Evolutionary conservation across 192 early-diverging fungal genomes (phyloP), one percentile per base, ranked within the genome.

Genomic region (Chytriomyces confervae): DNA sequence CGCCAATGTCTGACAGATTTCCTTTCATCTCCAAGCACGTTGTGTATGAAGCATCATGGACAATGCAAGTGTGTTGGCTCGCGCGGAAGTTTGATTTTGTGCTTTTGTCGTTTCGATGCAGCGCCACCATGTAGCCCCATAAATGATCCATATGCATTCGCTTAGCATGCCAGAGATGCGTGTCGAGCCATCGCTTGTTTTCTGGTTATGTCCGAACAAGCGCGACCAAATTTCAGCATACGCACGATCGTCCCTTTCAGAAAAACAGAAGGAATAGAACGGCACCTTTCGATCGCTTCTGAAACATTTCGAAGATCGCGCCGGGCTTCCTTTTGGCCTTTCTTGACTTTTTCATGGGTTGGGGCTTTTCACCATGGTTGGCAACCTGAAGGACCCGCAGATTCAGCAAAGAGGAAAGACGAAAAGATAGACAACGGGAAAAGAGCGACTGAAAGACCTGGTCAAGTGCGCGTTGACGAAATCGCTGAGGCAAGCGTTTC

Each of bases 91-190:
- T 86, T 2, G 93, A 90, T 29, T 91, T 87, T 23, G 89, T 87
- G 75, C 91, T 92, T 80, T 97, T 95, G 64, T 94, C 94, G 81
- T 94, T 96, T 18, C 95, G 93, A 66, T 92, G 89, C 45, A 92
- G 87, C 13, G 95, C 91, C 92, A 92, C 62, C 48, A 89, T 87
- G 75, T 89, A 91, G 0, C 95, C 94, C 96, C 96, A 97, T 18
- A 86, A 76, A 67, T 94, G 87, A 48, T 69, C 80, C 96, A 99
- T 99, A 64, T 94, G 92, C 94, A 98, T 96, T 72, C 98, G 88
- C 81, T 99, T 99, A 11, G 95, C 92, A 79, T 99, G 96, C 98
- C 98, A 99, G 29, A 97, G 89, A 84, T 99, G 96, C 49, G 96
- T 99, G 80, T 97, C 96, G 29, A 99, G 79, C 98, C 96, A 99